These are phyloP conservation scores for Lophiotrema nucula DNA, from an alignment of 495 filamentous ascomycete genomes.

Conservation along the genomic window DNA sequence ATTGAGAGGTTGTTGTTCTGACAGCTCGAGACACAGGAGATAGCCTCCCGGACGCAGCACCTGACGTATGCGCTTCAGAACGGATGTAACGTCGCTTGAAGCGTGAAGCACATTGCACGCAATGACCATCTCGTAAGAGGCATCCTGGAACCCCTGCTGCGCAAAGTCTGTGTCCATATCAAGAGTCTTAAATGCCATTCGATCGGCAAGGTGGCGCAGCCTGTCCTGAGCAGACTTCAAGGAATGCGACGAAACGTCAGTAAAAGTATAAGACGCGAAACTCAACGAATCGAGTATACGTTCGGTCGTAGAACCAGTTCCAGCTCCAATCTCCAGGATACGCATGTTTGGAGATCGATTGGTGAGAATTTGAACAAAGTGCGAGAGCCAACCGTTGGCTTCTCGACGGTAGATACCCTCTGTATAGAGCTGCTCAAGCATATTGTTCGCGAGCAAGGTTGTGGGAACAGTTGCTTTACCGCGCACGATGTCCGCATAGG, in stretches of 20 bases:
- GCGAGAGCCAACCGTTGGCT: neutral
- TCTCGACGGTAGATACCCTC: neutral
- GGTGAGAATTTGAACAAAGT: neutral
- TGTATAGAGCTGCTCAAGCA: neutral
- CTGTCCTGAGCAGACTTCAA: neutral
- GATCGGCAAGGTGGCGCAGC: slow-evolving; percentile 6
- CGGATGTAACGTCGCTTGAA: neutral
- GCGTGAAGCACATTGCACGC: slow-evolving; percentile 16
- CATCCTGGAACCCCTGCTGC: slow-evolving; percentile 10
- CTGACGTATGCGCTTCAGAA: neutral
- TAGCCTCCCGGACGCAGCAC: slow-evolving; percentile 15
- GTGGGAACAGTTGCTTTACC: neutral
- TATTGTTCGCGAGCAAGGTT: neutral
- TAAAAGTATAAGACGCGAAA: slow-evolving; percentile 31
- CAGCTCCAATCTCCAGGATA: slow-evolving; percentile 23
- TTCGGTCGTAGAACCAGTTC: slow-evolving; percentile 4
- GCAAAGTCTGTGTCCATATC: slow-evolving; percentile 12
- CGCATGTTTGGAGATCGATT: neutral
- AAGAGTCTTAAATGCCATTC: slow-evolving; percentile 38
- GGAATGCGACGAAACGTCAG: slow-evolving; percentile 21
- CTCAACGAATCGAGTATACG: neutral
- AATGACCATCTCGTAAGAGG: slow-evolving; percentile 15
- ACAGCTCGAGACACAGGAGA: slow-evolving; percentile 7
- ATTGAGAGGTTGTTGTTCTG: neutral
- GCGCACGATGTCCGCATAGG: neutral